Evolutionary conservation across 2,329 filamentous ascomycete species (phyloP).

Genomic region (Aspergillus sp.): DNA sequence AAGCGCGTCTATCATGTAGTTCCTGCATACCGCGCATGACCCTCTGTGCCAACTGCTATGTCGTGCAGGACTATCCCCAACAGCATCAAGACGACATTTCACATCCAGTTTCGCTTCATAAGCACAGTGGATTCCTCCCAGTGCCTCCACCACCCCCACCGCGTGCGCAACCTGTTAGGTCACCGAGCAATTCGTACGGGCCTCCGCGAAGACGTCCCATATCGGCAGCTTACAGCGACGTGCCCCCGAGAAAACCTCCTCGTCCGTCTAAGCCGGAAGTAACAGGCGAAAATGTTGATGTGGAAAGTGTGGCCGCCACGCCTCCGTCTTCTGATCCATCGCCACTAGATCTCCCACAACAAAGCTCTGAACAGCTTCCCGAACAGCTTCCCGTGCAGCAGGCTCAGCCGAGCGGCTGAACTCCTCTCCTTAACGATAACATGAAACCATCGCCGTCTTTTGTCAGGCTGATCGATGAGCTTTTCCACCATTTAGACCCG

Average conservation of each 20-base stretch:
- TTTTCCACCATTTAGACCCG: slow-evolving; percentile 7
- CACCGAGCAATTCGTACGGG: not conserved
- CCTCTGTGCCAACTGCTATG: slow-evolving; percentile 10
- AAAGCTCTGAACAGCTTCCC: not conserved
- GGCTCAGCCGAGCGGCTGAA: not conserved
- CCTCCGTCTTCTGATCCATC: not conserved
- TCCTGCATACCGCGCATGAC: slow-evolving; percentile 5
- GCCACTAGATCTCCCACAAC: not conserved
- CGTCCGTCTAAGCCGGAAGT: not conserved
- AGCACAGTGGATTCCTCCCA: slow-evolving; percentile 7
- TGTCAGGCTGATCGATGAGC: not conserved
- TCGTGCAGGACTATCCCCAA: not conserved
- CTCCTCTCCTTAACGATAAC: not conserved
- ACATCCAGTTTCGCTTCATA: not conserved
- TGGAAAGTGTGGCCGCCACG: not conserved
- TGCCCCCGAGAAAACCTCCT: slow-evolving; percentile 7
- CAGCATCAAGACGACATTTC: slow-evolving; percentile 6
- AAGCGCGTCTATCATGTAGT: slow-evolving; percentile 2
- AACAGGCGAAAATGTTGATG: not conserved
- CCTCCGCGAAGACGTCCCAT: not conserved
- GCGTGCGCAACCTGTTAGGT: not conserved
- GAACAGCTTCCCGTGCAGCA: not conserved
- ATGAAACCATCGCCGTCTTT: slow-evolving; percentile 4
- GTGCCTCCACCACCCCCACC: slow-evolving; percentile 7
- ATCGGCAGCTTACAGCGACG: not conserved